Percentiles rank a stretch among this genome's conserved stretches.
Conservation (phyloP, 192 early-diverging fungal species). For the Entomortierella lignicola region DNA sequence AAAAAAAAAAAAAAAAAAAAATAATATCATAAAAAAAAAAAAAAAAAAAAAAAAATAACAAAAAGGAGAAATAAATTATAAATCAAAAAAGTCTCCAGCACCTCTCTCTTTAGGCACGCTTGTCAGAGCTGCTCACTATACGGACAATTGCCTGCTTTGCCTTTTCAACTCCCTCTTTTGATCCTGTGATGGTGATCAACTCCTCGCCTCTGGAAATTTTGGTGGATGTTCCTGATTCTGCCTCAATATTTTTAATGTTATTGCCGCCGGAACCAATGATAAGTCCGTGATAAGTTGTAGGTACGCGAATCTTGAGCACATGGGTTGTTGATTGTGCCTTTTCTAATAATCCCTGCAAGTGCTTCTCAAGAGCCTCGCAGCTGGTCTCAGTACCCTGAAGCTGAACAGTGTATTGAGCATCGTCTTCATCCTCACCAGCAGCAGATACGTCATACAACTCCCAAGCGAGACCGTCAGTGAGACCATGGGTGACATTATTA, state of each 20-base stretch:
- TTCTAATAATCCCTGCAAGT: slow-evolving; percentile 25
- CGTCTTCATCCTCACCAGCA: slow-evolving; percentile 20
- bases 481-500: slow-evolving; percentile 33
- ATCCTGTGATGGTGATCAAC: slow-evolving; percentile 63
- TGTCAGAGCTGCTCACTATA: slow-evolving; percentile 57
- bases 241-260: slow-evolving; percentile 81
- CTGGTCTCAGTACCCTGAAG: slow-evolving; percentile 43
- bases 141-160: slow-evolving; percentile 69
- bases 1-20: too few relatives aligned
- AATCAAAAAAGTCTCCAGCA: too few relatives aligned
- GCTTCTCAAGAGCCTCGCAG: slow-evolving; percentile 44
- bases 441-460: slow-evolving; percentile 42
- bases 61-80: too few relatives aligned
- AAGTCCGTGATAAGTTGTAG: slow-evolving; percentile 42
- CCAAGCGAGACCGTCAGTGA: slow-evolving; percentile 48
- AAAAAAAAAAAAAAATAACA: too few relatives aligned
- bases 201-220: slow-evolving; percentile 70
- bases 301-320: slow-evolving; percentile 42
- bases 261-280: slow-evolving; percentile 87
- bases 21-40: too few relatives aligned
- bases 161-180: slow-evolving; percentile 62
- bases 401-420: slow-evolving; percentile 41
- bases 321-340: slow-evolving; percentile 46
- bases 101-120: slow-evolving; percentile 23
- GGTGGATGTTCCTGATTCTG: slow-evolving; percentile 78